Evolutionary conservation across 257 asterid species (phyloP).

Genomic region (Echites panduratus): DNA sequence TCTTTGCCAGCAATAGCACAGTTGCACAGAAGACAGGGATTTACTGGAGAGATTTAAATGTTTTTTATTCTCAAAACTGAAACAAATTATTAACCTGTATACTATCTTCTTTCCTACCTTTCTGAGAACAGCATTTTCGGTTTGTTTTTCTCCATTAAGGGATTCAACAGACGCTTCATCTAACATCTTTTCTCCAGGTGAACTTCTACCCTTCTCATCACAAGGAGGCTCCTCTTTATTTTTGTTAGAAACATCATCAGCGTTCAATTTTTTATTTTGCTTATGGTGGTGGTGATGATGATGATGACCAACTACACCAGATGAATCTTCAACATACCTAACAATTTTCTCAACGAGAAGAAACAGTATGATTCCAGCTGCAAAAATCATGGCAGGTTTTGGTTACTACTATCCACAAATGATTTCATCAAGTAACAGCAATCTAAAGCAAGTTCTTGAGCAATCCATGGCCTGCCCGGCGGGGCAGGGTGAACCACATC

Average conservation of each 20-base stretch:
- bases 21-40: background rate
- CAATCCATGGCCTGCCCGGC: too few relatives aligned
- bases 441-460: too few relatives aligned
- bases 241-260: slow-evolving; percentile 41
- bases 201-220: slow-evolving; percentile 33
- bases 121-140: slow-evolving; percentile 36
- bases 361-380: slow-evolving; percentile 90
- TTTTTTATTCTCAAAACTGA: too few relatives aligned
- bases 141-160: slow-evolving; percentile 27
- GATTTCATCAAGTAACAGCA: background rate
- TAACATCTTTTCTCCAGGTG: slow-evolving; percentile 29
- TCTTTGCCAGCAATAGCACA: slow-evolving; percentile 3
- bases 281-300: slow-evolving; percentile 61
- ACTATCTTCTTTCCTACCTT: slow-evolving; percentile 44
- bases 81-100: too few relatives aligned
- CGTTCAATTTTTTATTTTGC: slow-evolving; percentile 42
- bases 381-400: slow-evolving; percentile 19
- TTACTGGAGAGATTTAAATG: background rate
- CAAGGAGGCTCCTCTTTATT: slow-evolving; percentile 31
- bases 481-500: too few relatives aligned
- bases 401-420: background rate
- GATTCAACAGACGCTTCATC: slow-evolving; percentile 31
- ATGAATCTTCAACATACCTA: slow-evolving; percentile 78
- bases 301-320: slow-evolving; percentile 54
- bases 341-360: slow-evolving; percentile 91